Base-by-base conservation (phyloP, 2,329 filamentous ascomycete species). In the Phialophora tarda region DNA sequence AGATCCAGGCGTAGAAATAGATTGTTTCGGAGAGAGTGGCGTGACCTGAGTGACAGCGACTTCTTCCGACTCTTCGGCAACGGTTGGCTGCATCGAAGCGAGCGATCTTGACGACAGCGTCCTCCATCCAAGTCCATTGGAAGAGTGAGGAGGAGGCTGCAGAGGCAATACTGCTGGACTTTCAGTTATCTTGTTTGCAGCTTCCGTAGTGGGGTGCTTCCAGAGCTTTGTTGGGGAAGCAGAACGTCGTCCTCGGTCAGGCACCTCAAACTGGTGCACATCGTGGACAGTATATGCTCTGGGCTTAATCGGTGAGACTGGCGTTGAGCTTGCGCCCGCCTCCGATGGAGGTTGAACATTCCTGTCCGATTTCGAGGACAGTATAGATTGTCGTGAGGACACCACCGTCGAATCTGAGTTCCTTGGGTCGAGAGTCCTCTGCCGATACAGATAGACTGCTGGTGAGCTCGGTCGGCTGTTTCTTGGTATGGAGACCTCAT, bases 1-100 rank as follows among this genome's bases (percentile, higher is more conserved):
- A 48, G 30, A 10, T 23, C 8, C 21, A 51, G 53, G 56, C 12
- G 56, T 41, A 28, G 63, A 53, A 21, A 51, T 48, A 8, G 56
- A 32, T 24, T 23, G 38, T 12, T 51, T n/a, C n/a, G 62, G 62
- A 14, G 48, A 62, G 14, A 38, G 14, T 10, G 34, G 26, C 55
- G 41, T 47, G 23, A 17, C 24, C 8, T 48, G 32, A 8, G 30
- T 5, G 23, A 34, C 54, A 30, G 24, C 14, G n/a, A 50, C 57
- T 8, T 71, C 62, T 21, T 71, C 66, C n/a, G 44, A 21, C 32
- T 67, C 69, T 55, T 71, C 69, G n/a, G 64, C 59, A 48, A 71
- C 69, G 17, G 69, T 69, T 44, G 67, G 69, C 54, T 69, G 69
- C 66, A 69, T 67, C 17, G 65, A 63, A 5, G 59, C 51, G 26